Conservation (phyloP, 495 filamentous ascomycete species). For the Penicillium bovifimosum region DNA sequence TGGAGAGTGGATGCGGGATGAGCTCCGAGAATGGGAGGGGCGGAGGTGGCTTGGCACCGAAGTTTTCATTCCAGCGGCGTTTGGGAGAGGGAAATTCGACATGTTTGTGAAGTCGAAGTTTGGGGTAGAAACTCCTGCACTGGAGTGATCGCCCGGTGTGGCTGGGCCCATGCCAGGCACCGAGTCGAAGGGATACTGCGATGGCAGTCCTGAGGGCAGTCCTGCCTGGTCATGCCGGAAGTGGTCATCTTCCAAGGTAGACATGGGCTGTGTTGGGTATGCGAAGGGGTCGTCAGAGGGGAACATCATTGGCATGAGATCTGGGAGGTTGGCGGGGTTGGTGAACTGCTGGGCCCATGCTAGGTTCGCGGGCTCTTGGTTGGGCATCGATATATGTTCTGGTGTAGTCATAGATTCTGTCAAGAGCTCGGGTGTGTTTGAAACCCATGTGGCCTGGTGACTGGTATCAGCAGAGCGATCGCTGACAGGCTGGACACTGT, state of each 20-base stretch:
- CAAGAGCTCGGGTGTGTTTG: conserved; percentile 27
- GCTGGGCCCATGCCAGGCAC: conserved; percentile 15
- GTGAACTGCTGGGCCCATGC: conserved; percentile 30
- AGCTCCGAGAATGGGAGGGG: conserved; percentile 18
- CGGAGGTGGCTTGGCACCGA: conserved; percentile 28
- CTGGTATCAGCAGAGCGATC: conserved; percentile 21
- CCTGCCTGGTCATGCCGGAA: conserved; percentile 30
- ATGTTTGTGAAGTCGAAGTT: conserved; percentile 30
- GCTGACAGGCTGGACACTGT: conserved; percentile 23
- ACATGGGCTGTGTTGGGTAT: conserved; percentile 81
- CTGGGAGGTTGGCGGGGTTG: conserved; percentile 48
- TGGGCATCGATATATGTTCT: conserved; percentile 23
- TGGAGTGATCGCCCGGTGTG: conserved; percentile 14
- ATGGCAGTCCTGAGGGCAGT: conserved; percentile 8
- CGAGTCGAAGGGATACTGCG: conserved; percentile 16
- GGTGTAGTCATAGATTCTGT: conserved; percentile 32
- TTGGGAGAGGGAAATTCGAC: conserved; percentile 20
- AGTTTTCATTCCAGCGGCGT: conserved; percentile 19
- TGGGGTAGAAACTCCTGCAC: conserved; percentile 21
- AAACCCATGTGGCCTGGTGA: conserved; percentile 26
- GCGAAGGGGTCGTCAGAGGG: conserved; percentile 84
- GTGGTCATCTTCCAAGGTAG: conserved; percentile 52
- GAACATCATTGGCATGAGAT: conserved; percentile 88
- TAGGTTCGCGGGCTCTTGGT: conserved; percentile 20
- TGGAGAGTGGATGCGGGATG: conserved; percentile 32